A percentile compares a stretch with the other conserved stretches of the same genome.
Conservation (phyloP, 73 alveolate genomes). For the Paramecium caudatum region DNA sequence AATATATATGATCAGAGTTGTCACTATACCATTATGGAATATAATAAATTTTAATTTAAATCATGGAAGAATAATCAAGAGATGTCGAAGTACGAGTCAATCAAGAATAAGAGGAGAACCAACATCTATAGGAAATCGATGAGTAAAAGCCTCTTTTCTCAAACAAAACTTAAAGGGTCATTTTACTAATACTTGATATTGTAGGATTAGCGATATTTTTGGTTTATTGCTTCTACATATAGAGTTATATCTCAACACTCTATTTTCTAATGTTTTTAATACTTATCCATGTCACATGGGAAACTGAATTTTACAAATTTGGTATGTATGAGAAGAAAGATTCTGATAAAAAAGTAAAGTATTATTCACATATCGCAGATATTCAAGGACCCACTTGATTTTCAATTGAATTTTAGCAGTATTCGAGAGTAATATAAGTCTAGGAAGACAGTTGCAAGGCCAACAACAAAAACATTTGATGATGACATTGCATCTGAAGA, state of each 20-base stretch:
- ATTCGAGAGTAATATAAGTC: constrained; percentile 5
- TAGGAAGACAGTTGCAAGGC: constrained; percentile 33
- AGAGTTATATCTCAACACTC: constrained; percentile 54
- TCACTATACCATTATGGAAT: too few relatives aligned
- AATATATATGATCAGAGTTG: too few relatives aligned
- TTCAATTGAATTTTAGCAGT: neutral
- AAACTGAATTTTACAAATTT: neutral
- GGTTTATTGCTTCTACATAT: constrained; percentile 45
- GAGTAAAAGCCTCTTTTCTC: constrained; percentile 45
- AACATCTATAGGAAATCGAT: neutral
- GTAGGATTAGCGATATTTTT: constrained; percentile 36
- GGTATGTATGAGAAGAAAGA: constrained; percentile 61
- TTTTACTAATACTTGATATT: neutral
- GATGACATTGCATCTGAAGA: constrained; percentile 42
- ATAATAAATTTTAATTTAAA: too few relatives aligned
- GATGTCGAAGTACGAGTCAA: neutral
- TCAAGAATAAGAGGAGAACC: constrained; percentile 16
- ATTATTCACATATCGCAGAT: neutral
- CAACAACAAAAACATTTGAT: neutral
- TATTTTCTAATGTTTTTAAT: neutral
- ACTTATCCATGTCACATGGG: constrained; percentile 22
- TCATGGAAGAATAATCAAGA: neutral
- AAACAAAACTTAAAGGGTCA: constrained; percentile 8
- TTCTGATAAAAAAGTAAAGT: constrained; percentile 44
- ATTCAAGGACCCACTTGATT: neutral